Evolutionary conservation across 768 basidiomycete species (phyloP).

Genomic region (Mycena venus): DNA sequence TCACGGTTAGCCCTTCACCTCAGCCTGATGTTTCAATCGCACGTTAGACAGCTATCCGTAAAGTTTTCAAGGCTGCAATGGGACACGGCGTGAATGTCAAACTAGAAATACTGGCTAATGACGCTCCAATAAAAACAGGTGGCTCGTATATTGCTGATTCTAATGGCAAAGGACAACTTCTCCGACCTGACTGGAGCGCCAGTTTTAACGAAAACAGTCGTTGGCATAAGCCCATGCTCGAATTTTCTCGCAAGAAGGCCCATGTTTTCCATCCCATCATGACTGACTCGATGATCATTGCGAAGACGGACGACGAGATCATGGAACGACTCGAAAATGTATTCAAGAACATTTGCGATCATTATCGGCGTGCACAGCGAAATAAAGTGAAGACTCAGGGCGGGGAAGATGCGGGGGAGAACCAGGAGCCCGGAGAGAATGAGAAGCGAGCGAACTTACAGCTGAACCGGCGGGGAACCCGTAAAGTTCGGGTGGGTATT

Average conservation of each 20-base stretch:
- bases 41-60: too few relatives aligned
- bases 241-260: neutral
- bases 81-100: neutral
- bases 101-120: neutral
- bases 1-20: too few relatives aligned
- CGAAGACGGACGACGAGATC: neutral
- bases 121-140: neutral
- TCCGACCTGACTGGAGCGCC: neutral
- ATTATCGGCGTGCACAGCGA: neutral
- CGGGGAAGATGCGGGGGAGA: neutral
- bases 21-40: too few relatives aligned
- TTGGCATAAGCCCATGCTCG: neutral
- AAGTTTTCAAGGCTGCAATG: neutral
- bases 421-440: neutral
- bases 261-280: neutral
- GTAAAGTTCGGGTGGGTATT: too few relatives aligned
- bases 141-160: neutral
- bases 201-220: neutral
- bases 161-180: neutral
- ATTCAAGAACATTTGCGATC: neutral
- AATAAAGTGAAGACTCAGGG: neutral
- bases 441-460: too few relatives aligned
- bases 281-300: neutral
- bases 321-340: neutral
- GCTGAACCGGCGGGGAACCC: too few relatives aligned